Evolutionary conservation across 2,329 filamentous ascomycete species (phyloP).

Genomic region (Aspergillus arachidicola): DNA sequence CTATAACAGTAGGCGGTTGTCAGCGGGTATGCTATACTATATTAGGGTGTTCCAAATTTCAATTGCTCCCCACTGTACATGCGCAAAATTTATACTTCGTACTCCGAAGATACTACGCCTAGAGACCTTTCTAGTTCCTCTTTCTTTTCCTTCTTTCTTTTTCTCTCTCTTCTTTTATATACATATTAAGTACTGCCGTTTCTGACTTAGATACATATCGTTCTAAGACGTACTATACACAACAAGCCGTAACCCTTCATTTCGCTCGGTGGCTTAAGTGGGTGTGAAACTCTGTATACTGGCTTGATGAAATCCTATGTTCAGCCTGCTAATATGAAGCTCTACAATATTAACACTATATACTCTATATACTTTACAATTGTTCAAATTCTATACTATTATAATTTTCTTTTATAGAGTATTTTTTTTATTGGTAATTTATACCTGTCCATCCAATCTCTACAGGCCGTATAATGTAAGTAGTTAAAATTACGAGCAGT

Average conservation of each 20-base stretch:
- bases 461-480: neutral
- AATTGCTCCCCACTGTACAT: neutral
- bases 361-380: neutral
- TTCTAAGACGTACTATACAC: neutral
- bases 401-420: too few relatives aligned
- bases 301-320: neutral
- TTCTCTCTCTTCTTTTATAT: neutral
- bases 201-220: neutral
- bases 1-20: too few relatives aligned
- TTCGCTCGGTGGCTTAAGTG: neutral
- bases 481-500: neutral
- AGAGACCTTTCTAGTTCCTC: too few relatives aligned
- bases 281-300: neutral
- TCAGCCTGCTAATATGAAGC: neutral
- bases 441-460: neutral
- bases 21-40: too few relatives aligned
- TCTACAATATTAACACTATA: neutral
- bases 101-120: too few relatives aligned
- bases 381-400: too few relatives aligned
- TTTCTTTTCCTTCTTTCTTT: neutral
- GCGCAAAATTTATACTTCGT: neutral
- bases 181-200: neutral
- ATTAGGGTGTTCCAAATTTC: too few relatives aligned
- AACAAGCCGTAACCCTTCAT: neutral
- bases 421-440: too few relatives aligned